Evolutionary conservation across 768 basidiomycete species (phyloP).

Genomic region (Naganishia kalamii): DNA sequence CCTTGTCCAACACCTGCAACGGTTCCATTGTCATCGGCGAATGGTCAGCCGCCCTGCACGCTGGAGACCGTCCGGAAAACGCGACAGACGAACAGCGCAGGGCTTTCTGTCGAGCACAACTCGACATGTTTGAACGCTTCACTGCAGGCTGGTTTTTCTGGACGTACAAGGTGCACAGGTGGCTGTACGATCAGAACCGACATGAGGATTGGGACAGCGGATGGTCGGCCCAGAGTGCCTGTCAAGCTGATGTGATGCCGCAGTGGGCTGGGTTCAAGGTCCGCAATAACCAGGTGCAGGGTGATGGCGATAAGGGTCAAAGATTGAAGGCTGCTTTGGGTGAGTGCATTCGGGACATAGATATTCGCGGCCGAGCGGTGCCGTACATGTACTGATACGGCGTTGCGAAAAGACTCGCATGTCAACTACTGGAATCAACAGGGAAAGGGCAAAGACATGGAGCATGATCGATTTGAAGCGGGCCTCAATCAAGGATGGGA

Average conservation of each 20-base stretch:
- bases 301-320: conserved; percentile 41
- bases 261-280: conserved; percentile 49
- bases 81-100: conserved; percentile 51
- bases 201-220: conserved; percentile 60
- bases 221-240: conserved; percentile 67
- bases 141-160: conserved; percentile 78
- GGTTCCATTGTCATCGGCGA: conserved; percentile 67
- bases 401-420: neutral
- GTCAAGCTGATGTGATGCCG: conserved; percentile 60
- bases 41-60: conserved; percentile 71
- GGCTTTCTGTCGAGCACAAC: conserved; percentile 59
- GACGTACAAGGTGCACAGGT: conserved; percentile 57
- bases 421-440: conserved; percentile 52
- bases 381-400: neutral
- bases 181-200: conserved; percentile 47
- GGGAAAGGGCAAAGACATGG: conserved; percentile 53
- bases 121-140: conserved; percentile 58
- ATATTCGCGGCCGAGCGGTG: neutral
- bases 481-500: conserved; percentile 70
- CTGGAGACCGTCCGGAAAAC: conserved; percentile 53
- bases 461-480: conserved; percentile 62
- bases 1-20: conserved; percentile 48
- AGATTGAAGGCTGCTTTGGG: conserved; percentile 42
- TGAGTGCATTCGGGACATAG: conserved; percentile 21
- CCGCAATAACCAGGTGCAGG: conserved; percentile 27